Evolutionary conservation across 306 rosid genomes (phyloP).

Genomic region (Notholithocarpus densiflorus): DNA sequence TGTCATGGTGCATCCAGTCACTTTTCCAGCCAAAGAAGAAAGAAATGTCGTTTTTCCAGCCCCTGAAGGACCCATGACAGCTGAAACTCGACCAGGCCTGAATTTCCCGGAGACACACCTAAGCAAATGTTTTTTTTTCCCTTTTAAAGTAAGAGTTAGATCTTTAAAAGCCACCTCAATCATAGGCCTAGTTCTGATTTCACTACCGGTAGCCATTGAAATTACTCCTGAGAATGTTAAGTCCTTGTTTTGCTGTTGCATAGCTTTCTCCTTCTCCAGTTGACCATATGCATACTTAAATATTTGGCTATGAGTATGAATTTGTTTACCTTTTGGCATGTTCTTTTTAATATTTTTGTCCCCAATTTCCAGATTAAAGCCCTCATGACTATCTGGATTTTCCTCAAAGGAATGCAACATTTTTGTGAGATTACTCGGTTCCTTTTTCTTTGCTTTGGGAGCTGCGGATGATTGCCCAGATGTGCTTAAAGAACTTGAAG

Average conservation of each 20-base stretch:
- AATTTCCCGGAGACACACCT: slow-evolving; percentile 74
- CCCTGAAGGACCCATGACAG: slow-evolving; percentile 93
- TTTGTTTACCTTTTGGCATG: slow-evolving; percentile 45
- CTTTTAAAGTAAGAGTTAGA: slow-evolving; percentile 65
- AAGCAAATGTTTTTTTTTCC: slow-evolving; percentile 54
- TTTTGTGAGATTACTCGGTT: slow-evolving; percentile 51
- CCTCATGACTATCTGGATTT: slow-evolving; percentile 49
- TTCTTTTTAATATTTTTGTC: slow-evolving; percentile 64
- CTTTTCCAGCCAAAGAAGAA: slow-evolving; percentile 72
- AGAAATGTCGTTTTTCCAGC: slow-evolving; percentile 93
- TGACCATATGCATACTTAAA: slow-evolving; percentile 85
- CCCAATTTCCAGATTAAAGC: slow-evolving; percentile 66
- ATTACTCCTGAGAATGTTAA: slow-evolving; percentile 75
- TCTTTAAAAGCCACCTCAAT: slow-evolving; percentile 78
- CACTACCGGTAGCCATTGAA: slow-evolving; percentile 66
- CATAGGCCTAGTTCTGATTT: slow-evolving; percentile 50
- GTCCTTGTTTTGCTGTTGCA: slow-evolving; percentile 63
- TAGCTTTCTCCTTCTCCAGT: slow-evolving; percentile 81
- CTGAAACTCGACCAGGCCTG: slow-evolving; percentile 76
- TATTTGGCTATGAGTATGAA: slow-evolving; percentile 73
- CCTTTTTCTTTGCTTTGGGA: slow-evolving; percentile 42
- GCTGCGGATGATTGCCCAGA: slow-evolving; percentile 23
- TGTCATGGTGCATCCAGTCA: slow-evolving; percentile 54
- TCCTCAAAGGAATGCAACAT: slow-evolving; percentile 55
- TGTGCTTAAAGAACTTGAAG: slow-evolving; percentile 38